Base-by-base conservation (phyloP, 495 filamentous ascomycete genomes). In the Coniosporium apollinis region DNA sequence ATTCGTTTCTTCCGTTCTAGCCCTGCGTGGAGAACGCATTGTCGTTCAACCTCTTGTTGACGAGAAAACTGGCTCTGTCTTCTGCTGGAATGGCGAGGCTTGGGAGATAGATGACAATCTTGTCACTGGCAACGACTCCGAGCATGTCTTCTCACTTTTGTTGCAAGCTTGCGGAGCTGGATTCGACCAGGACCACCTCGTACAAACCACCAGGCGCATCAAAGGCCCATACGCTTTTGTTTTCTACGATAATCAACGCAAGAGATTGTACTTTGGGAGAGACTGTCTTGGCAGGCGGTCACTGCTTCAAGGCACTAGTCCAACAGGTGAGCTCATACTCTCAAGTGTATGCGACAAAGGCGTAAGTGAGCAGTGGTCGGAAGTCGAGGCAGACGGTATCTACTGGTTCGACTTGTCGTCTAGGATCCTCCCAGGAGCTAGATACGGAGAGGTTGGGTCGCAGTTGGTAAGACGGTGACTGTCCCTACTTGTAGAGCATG, bases 41-140 rank as follows among this genome's bases (percentile, higher is more conserved):
- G 69, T 76, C 13, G 49, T 55, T 10, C 89, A 99, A 46, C 89
- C 89, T 1, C 66, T 92, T 14, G 55, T 65, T 25, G 73, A 82
- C 45, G 13, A 44, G 3, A 38, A 43, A 2, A 69, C 64, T n/a
- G 66, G 66, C 14, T 87, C 80, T 6, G 61, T 82, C 9, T 64
- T 99, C 11, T 94, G 87, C 64, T 99, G 89, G 87, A 96, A 96
- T 47, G 89, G 89, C n/a, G 89, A 99, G 52, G 91, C 85, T 6
- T 99, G 89, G 89, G 76, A 66, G 34, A 66, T 92, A 35, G 61
- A 59, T 14, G 53, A 66, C 10, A 39, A 62, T 19, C 34, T 49
- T 1, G 58, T 85, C 17, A 42, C 47, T 17, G 74, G 69, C 24
- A 94, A 92, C 52, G 89, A 99, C 51, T 79, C 80, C 1, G 66